Base-by-base conservation (phyloP, 345 rosid species). In the Arabis hirsuta region DNA sequence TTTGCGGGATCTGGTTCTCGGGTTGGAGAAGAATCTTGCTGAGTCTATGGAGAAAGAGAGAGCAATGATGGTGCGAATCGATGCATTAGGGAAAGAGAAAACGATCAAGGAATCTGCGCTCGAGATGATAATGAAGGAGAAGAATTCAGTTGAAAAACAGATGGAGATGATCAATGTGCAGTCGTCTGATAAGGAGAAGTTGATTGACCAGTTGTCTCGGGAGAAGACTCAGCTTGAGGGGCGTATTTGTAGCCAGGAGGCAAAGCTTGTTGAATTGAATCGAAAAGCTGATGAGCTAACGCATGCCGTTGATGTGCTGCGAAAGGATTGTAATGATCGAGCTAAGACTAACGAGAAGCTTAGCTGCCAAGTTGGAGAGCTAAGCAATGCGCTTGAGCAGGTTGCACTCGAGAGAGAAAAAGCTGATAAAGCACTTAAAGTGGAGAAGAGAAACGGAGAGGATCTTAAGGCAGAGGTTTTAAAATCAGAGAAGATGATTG, bases 191-290 rank as follows among this genome's bases (percentile, higher is more conserved):
- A 82, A 73, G 83, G 79, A 60, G 55, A 73, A 43, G 29, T 64
- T 77, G 53, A 53, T 82, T 61, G 76, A 69, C 38, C 69, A 75
- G 38, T 54, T 87, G 70, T 62, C 70, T 13, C 38, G 51, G 61
- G 84, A 85, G 75, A 91, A 82, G 50, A 34, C 9, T 43, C 87
- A 86, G 78, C 66, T 84, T 11, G 84, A 82, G 71, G 85, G 54
- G 73, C 66, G 39, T 7, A 79, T 76, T 61, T 51, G 13, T 63
- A 39, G 64, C 16, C 73, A 54, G 70, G 87, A 89, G 76, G 60
- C 14, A 44, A 84, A 85, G 71, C 78, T 82, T 73, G 65, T 44
- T 7, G 74, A 71, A 55, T 60, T 91, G 82, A 77, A 44, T 1
- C 38, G 53, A 29, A 88, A 84, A 68, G 67, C 81, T 19, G 66